Conservation (phyloP, 176 grass and related monocot species). For the Avena insularis region DNA sequence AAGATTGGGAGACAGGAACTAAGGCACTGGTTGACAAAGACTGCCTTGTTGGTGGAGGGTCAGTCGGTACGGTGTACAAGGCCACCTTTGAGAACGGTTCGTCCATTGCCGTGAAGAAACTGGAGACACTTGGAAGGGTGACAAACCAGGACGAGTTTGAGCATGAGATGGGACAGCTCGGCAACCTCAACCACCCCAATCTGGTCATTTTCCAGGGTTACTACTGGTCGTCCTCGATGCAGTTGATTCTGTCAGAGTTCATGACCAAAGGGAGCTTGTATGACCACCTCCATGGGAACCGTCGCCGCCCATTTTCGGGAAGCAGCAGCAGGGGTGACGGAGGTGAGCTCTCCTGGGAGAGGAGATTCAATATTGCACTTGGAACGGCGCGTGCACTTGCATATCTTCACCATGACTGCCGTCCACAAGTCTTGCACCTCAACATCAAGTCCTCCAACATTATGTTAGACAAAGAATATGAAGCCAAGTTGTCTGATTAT, state of each 20-base stretch:
- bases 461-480: constrained; percentile 77
- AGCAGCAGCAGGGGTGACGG: constrained; percentile 53
- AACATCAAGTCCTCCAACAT: constrained; percentile 99
- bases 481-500: constrained; percentile 94
- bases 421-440: constrained; percentile 88
- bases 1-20: constrained; percentile 96
- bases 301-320: constrained; percentile 36
- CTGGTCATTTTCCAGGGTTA: constrained; percentile 86
- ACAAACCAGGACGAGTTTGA: constrained; percentile 90
- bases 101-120: constrained; percentile 92
- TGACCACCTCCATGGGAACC: constrained; percentile 76
- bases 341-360: constrained; percentile 72
- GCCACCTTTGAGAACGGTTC: constrained; percentile 81
- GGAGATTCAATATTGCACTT: constrained; percentile 81
- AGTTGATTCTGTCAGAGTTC: constrained; percentile 84
- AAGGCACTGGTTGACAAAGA: constrained; percentile 92
- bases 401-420: constrained; percentile 96
- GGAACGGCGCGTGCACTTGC: constrained; percentile 75
- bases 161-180: constrained; percentile 88
- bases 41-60: constrained; percentile 86
- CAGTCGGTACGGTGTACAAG: constrained; percentile 91
- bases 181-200: constrained; percentile 72
- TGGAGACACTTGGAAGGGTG: constrained; percentile 84
- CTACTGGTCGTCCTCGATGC: constrained; percentile 95
- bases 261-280: constrained; percentile 76